Evolutionary conservation across 202 grass and related monocot genomes (phyloP).

Genomic region (Musa balbisiana): DNA sequence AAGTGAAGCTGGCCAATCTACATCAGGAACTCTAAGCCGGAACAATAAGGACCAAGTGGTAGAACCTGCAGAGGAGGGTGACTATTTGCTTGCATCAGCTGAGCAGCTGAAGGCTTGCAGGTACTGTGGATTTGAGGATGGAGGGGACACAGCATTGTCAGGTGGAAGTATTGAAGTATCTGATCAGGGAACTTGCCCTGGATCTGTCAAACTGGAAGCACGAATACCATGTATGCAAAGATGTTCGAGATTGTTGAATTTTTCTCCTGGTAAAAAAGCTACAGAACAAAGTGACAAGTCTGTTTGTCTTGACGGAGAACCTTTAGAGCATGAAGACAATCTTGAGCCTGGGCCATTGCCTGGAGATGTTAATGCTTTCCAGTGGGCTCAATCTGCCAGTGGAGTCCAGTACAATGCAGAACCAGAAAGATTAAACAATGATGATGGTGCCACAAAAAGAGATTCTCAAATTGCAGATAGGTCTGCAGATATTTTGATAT

Average conservation of each 20-base stretch:
- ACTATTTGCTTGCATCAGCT: background rate
- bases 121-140: background rate
- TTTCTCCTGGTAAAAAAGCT: background rate
- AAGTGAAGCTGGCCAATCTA: background rate
- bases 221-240: background rate
- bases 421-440: background rate
- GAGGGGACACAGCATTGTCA: background rate
- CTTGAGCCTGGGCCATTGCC: background rate
- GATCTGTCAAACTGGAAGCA: background rate
- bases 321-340: constrained; percentile 3
- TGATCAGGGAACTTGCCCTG: background rate
- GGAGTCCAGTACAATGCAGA: background rate
- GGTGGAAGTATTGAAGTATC: background rate
- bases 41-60: background rate
- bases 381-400: background rate
- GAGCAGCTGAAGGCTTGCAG: background rate
- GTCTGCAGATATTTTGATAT: background rate
- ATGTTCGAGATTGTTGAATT: background rate
- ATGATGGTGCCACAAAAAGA: background rate
- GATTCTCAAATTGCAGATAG: background rate
- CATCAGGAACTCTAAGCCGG: background rate
- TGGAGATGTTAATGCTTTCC: background rate
- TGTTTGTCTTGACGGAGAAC: constrained; percentile 3
- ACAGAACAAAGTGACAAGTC: background rate
- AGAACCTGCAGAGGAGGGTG: background rate